These are phyloP conservation scores for Phytophthora europaea DNA, from an alignment of 352 stramenopile species.

Conservation along the genomic window DNA sequence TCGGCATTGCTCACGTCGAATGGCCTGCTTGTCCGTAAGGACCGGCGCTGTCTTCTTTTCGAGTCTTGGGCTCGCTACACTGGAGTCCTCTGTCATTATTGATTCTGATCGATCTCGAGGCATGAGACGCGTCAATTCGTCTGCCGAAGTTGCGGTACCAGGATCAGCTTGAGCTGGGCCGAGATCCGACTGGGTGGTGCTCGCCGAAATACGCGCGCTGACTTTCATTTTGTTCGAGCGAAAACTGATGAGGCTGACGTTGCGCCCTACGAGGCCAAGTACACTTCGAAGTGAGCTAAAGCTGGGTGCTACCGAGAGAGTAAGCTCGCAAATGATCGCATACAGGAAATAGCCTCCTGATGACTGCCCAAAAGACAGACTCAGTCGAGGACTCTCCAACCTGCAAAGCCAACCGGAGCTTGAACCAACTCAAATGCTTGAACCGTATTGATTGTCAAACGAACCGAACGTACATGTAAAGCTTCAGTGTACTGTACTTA, in stretches of 20 bases:
- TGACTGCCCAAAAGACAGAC: not conserved
- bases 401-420: constrained; percentile 23
- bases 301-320: constrained; percentile 4
- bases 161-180: constrained; percentile 1
- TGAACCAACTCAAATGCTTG: constrained; percentile 9
- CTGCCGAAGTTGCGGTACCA: constrained; percentile 7
- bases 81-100: constrained; percentile 18
- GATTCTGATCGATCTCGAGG: constrained; percentile 15
- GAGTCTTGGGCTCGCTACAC: constrained; percentile 7
- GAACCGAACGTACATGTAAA: not conserved
- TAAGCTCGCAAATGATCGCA: constrained; percentile 12
- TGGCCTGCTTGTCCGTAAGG: constrained; percentile 20
- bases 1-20: constrained; percentile 32
- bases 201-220: constrained; percentile 14
- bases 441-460: constrained; percentile 20
- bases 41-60: constrained; percentile 10
- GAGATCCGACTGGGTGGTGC: constrained; percentile 18
- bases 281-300: not conserved
- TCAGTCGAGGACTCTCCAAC: not conserved
- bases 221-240: constrained; percentile 16
- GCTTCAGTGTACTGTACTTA: too few species aligned
- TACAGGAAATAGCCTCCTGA: not conserved
- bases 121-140: constrained; percentile 20
- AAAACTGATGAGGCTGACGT: not conserved
- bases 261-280: too few species aligned